phyloP scores from a whole-genome alignment of 306 rosid genomes.

The Senna siamea region DNA sequence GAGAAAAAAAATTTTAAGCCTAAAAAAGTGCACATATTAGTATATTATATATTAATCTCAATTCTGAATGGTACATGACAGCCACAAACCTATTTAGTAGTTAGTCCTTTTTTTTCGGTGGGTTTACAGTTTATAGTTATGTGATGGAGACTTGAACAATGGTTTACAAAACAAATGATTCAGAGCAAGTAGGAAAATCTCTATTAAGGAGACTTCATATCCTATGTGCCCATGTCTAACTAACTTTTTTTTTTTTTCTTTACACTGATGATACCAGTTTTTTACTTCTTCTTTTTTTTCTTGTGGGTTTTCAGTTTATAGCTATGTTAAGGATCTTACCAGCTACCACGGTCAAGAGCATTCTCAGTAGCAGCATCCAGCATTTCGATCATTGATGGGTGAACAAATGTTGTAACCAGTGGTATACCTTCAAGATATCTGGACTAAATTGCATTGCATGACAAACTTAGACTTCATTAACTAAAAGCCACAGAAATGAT shows the following conservation, averaged over 20 bases:
- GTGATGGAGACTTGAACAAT: conserved; percentile 20
- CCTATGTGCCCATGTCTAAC: not conserved
- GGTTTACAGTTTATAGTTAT: conserved; percentile 13
- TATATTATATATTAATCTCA: conserved; percentile 27
- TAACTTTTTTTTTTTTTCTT: too few species aligned
- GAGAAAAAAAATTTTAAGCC: conserved; percentile 6
- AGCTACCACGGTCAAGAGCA: conserved; percentile 83
- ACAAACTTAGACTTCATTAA: conserved; percentile 55
- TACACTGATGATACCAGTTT: too few species aligned
- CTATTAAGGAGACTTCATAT: conserved; percentile 23
- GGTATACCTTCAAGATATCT: conserved; percentile 96
- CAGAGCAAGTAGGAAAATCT: conserved; percentile 9
- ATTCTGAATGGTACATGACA: conserved; percentile 7
- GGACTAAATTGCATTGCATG: conserved; percentile 76
- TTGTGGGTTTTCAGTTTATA: too few species aligned
- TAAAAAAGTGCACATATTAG: conserved; percentile 13
- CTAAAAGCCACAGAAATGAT: conserved; percentile 35
- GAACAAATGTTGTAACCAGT: conserved; percentile 78
- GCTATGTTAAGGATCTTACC: conserved; percentile 59
- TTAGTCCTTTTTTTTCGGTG: not conserved
- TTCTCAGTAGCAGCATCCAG: conserved; percentile 92
- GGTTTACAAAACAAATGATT: conserved; percentile 16
- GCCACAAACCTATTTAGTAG: conserved; percentile 13
- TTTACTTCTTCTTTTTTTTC: too few species aligned
- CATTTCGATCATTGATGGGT: conserved; percentile 91